Evolutionary conservation across 495 filamentous ascomycete species (phyloP), one percentile per base, ranked within the genome.

Genomic region (Cercophora scortea): DNA sequence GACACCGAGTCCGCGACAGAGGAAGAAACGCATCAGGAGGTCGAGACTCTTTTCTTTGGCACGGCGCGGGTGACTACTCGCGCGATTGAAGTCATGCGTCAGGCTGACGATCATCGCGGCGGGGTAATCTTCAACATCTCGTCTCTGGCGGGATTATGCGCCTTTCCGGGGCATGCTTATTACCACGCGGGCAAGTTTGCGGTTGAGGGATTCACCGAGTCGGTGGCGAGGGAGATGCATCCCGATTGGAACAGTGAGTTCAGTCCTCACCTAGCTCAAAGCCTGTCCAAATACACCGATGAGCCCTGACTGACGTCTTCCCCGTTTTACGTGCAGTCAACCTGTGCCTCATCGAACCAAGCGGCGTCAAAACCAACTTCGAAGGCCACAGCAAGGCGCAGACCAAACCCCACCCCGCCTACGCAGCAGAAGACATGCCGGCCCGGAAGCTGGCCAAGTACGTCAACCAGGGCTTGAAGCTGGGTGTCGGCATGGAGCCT

Each of bases 161-260:
- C 70, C 4, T 72, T 72, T 8, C 73, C 77, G 0, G 74, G 71
- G 0, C 57, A 71, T 53, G 62, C 74, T 0, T 79, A 74, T 52
- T 82, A 82, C 55, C 77, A 79, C 60, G 77, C 79, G 4, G 70
- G 68, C 36, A 81, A 81, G 60, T 81, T 76, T 51, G 76, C 74
- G 3, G 60, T 82, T 9, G 78, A 79, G 52, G 79, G 79, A 3
- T 80, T 75, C 55, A 78, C 79, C 1, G 77, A 82, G 59, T 66
- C 71, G 7, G 61, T 82, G 17, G 68, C 67, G 0, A 68, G 71
- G 53, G 79, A 81, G 55, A 60, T 81, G 44, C 60, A 68, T 32
- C 67, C 72, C 0, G 70, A 69, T 8, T 82, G 80, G 79, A 69
- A 68, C 32, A 73, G 50, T 54, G 25, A 47, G 44, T 25, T 10